These are phyloP conservation scores for Dictyostelium purpureum DNA, from an alignment of 78 protist species.

Conservation along the genomic window DNA sequence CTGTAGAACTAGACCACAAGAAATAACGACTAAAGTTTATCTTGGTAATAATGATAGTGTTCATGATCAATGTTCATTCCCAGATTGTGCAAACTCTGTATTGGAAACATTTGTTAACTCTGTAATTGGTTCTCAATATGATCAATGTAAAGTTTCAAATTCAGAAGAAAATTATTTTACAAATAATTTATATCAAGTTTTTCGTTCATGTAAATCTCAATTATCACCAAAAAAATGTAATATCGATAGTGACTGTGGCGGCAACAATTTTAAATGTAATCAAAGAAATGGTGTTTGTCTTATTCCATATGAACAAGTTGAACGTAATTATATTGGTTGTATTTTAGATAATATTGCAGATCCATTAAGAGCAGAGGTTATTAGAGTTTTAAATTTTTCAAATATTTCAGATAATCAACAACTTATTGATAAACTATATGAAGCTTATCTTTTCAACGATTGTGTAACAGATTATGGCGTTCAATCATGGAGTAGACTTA, in stretches of 20 bases:
- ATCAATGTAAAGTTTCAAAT: background rate
- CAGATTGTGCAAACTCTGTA: constrained; percentile 28
- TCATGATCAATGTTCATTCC: background rate
- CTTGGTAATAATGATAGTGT: background rate
- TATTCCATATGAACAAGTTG: background rate
- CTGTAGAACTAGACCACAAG: background rate
- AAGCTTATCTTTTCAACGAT: background rate
- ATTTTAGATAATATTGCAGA: background rate
- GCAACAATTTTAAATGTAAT: background rate
- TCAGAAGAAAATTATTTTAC: background rate
- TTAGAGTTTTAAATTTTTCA: background rate
- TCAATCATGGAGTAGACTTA: background rate
- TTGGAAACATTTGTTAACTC: background rate
- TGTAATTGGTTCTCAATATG: background rate
- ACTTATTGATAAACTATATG: background rate
- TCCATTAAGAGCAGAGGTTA: background rate
- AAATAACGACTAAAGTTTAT: background rate
- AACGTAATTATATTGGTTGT: background rate
- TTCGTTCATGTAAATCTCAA: constrained; percentile 4
- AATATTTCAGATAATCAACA: background rate
- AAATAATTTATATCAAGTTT: background rate
- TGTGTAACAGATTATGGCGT: background rate
- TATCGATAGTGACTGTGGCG: background rate
- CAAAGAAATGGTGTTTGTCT: background rate
- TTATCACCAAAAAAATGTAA: background rate